Percentiles rank a stretch among this genome's conserved stretches.
Evolutionary conservation across 1,284 basidiomycete species (phyloP).

Genomic region (Fomitopsis schrenkii): DNA sequence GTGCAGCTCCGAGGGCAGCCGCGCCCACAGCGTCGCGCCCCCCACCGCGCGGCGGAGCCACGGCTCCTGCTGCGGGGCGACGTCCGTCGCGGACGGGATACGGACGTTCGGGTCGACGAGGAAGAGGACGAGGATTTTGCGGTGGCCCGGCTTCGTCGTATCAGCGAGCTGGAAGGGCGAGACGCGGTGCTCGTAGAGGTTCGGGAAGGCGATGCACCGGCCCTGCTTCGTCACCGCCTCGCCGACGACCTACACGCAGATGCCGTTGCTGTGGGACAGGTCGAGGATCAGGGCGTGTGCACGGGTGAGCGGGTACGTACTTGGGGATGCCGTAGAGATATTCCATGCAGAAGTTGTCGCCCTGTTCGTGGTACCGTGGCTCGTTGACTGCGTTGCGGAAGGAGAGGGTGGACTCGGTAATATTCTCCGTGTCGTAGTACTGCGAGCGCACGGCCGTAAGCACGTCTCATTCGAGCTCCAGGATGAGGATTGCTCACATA

Average conservation of each 20-base stretch:
- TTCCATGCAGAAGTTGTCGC: slow-evolving; percentile 1
- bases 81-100: slow-evolving; percentile 14
- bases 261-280: neutral
- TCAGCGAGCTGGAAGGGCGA: slow-evolving; percentile 27
- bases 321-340: slow-evolving; percentile 1
- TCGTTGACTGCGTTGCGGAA: slow-evolving; percentile 7
- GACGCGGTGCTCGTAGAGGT: slow-evolving; percentile 34
- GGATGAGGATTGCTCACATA: slow-evolving; percentile 18
- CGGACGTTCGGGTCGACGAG: slow-evolving; percentile 25
- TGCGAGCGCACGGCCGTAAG: neutral
- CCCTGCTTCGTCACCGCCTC: slow-evolving; percentile 17
- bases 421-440: slow-evolving; percentile 15
- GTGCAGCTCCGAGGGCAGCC: neutral
- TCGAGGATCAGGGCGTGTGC: too few relatives aligned
- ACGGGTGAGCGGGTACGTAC: neutral
- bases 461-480: too few relatives aligned
- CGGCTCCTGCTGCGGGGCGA: slow-evolving; percentile 16
- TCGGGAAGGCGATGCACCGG: slow-evolving; percentile 27
- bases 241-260: slow-evolving; percentile 17
- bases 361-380: neutral
- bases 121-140: slow-evolving; percentile 32
- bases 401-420: slow-evolving; percentile 11
- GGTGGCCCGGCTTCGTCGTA: slow-evolving; percentile 24
- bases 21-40: neutral
- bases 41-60: slow-evolving; percentile 7